phyloP scores from a whole-genome alignment of 331 rosid genomes.

The Spiraea crenata region DNA sequence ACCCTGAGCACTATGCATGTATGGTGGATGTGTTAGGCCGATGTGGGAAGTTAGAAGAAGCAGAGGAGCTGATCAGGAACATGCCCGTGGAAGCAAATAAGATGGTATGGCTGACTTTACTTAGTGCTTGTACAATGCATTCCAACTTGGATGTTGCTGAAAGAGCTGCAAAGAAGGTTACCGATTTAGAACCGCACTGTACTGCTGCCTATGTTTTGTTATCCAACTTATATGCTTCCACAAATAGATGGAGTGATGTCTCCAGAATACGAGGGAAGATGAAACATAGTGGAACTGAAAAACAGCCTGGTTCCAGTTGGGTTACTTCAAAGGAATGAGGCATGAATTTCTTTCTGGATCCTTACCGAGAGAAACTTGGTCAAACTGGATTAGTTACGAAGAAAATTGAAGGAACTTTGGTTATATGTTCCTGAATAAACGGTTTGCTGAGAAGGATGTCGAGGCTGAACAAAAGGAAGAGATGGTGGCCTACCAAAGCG shows the following conservation, averaged over 20 bases:
- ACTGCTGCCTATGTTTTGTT: conserved; percentile 28
- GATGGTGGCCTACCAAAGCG: conserved; percentile 46
- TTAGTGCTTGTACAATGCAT: conserved; percentile 54
- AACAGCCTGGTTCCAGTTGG: conserved; percentile 72
- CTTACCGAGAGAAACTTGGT: conserved; percentile 34
- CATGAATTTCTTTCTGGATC: conserved; percentile 52
- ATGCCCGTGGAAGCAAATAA: conserved; percentile 45
- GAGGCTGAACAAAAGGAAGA: conserved; percentile 60
- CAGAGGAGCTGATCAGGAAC: conserved; percentile 45
- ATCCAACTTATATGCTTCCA: conserved; percentile 49
- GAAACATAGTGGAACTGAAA: conserved; percentile 51
- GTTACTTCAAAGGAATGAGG: conserved; percentile 43
- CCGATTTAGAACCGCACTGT: conserved; percentile 48
- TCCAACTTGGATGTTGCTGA: conserved; percentile 51
- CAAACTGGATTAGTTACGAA: conserved; percentile 48
- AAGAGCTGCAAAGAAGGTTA: conserved; percentile 49
- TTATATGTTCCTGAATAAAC: conserved; percentile 49
- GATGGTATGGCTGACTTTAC: conserved; percentile 58
- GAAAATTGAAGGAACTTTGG: conserved; percentile 52
- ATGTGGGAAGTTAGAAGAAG: conserved; percentile 50
- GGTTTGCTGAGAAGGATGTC: conserved; percentile 53
- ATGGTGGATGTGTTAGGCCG: conserved; percentile 70
- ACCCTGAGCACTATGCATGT: conserved; percentile 54
- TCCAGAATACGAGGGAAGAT: conserved; percentile 45
- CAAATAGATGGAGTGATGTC: conserved; percentile 60